phyloP scores from a whole-genome alignment of 345 rosid genomes.

The Conringia planisiliqua region DNA sequence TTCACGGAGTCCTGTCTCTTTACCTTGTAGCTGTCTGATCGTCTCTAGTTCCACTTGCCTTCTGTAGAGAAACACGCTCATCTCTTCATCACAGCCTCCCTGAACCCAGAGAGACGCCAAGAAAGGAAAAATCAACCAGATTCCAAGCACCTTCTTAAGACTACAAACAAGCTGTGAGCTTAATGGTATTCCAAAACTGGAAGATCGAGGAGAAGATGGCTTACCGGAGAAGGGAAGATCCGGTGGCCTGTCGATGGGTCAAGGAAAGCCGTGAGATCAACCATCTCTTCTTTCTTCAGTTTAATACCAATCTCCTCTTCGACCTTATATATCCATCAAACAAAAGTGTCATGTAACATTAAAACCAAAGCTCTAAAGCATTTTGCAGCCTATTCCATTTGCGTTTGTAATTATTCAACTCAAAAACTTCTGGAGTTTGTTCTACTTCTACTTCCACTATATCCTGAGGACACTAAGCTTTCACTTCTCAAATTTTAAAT shows the following conservation, averaged over 20 bases:
- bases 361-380: not conserved
- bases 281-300: constrained; percentile 63
- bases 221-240: constrained; percentile 78
- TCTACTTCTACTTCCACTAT: not conserved
- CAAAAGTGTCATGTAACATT: not conserved
- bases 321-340: constrained; percentile 42
- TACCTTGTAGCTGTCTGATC: constrained; percentile 68
- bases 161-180: no score
- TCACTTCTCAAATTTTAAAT: not conserved
- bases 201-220: not conserved
- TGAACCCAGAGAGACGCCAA: constrained; percentile 19
- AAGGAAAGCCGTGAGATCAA: constrained; percentile 85
- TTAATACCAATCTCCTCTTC: constrained; percentile 88
- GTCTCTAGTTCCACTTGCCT: constrained; percentile 52
- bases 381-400: not conserved
- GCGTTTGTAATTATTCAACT: not conserved
- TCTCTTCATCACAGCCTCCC: constrained; percentile 98
- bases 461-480: not conserved
- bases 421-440: not conserved
- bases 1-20: constrained; percentile 68
- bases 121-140: not conserved
- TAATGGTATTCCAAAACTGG: not conserved
- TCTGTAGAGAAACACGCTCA: constrained; percentile 68
- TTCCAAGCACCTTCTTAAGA: not conserved
- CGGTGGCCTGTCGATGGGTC: constrained; percentile 64